Conservation (phyloP, 768 basidiomycete genomes). For the Pleurotus giganteus region DNA sequence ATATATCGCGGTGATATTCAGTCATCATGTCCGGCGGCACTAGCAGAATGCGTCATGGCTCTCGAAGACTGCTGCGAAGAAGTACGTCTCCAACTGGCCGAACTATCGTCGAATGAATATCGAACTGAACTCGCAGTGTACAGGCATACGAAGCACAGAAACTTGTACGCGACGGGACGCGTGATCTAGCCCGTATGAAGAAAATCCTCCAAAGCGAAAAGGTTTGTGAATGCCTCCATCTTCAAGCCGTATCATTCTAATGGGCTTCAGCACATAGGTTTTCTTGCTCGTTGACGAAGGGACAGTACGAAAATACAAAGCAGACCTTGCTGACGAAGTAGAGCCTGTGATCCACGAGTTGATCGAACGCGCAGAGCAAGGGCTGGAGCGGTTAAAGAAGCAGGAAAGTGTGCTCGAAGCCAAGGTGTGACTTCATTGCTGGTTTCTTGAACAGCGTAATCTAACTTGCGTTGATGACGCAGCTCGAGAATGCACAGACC, state of each 20-base stretch:
- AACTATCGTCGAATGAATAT: constrained; percentile 1
- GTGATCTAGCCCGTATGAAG: constrained; percentile 69
- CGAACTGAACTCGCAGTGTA: background rate
- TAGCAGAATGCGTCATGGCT: constrained; percentile 72
- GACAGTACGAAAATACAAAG: constrained; percentile 71
- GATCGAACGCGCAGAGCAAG: constrained; percentile 67
- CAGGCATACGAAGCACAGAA: constrained; percentile 70
- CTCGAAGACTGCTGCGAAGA: constrained; percentile 84
- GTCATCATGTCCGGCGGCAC: constrained; percentile 65
- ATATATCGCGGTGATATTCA: constrained; percentile 63
- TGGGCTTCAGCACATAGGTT: constrained; percentile 40
- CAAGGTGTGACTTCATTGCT: constrained; percentile 44
- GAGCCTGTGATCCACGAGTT: constrained; percentile 80
- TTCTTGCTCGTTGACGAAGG: constrained; percentile 73
- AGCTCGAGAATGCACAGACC: constrained; percentile 59
- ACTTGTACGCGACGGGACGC: constrained; percentile 66
- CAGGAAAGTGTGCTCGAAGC: constrained; percentile 58
- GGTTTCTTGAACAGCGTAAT: background rate
- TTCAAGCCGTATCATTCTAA: background rate
- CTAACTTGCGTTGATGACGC: constrained; percentile 1
- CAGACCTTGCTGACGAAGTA: constrained; percentile 74
- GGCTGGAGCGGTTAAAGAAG: constrained; percentile 58
- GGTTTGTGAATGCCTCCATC: constrained; percentile 30
- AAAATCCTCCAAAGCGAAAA: constrained; percentile 66
- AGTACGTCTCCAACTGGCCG: constrained; percentile 32